These are phyloP conservation scores for Rutstroemia sp. DNA, from an alignment of 2,329 filamentous ascomycete species.

Conservation along the genomic window DNA sequence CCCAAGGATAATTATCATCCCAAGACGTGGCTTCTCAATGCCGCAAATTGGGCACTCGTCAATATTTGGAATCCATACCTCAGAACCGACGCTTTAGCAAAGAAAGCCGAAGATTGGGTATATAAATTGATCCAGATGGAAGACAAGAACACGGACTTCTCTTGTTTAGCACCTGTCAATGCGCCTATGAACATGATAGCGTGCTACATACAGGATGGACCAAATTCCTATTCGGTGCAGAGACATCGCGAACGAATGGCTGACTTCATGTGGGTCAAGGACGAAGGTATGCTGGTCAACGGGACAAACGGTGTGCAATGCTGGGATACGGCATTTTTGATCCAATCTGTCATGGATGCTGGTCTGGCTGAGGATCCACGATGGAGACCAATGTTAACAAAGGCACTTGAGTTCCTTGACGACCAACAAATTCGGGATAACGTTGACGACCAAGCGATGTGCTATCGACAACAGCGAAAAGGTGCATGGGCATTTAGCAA, in stretches of 20 bases:
- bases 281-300: constrained; percentile 89
- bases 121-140: constrained; percentile 84
- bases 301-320: constrained; percentile 97
- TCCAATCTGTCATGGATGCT: constrained; percentile 74
- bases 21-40: constrained; percentile 76
- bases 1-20: constrained; percentile 84
- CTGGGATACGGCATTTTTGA: constrained; percentile 90
- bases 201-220: constrained; percentile 80
- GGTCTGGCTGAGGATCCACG: constrained; percentile 69
- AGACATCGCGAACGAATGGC: constrained; percentile 74
- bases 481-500: constrained; percentile 97
- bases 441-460: constrained; percentile 55
- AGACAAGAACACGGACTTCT: constrained; percentile 85
- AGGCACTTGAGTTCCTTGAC: constrained; percentile 79
- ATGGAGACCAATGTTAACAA: constrained; percentile 76
- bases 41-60: constrained; percentile 69
- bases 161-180: constrained; percentile 82
- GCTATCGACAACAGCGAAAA: constrained; percentile 85
- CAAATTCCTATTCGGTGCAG: constrained; percentile 61
- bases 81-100: constrained; percentile 55
- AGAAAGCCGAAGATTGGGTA: constrained; percentile 70
- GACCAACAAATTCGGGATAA: constrained; percentile 86
- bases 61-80: constrained; percentile 77
- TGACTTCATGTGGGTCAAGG: constrained; percentile 87
- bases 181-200: constrained; percentile 82